Percentiles rank a stretch among this genome's conserved stretches.
These are phyloP conservation scores for Escovopsis weberi DNA, from an alignment of 2,329 filamentous ascomycete species.

Conservation along the genomic window DNA sequence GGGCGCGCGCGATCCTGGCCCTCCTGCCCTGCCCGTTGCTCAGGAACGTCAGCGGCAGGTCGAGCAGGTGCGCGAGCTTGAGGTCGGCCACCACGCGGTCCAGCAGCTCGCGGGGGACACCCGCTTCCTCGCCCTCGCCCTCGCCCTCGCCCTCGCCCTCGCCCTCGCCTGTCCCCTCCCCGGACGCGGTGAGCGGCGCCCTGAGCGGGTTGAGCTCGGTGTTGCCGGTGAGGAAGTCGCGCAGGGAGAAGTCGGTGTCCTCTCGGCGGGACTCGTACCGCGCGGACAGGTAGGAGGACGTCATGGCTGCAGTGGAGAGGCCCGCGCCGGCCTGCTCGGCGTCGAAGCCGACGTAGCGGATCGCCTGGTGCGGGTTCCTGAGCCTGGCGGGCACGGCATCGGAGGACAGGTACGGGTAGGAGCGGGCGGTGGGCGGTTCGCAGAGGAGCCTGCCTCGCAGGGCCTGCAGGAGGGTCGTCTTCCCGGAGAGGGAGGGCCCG, in stretches of 20 bases:
- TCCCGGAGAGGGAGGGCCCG: constrained; percentile 62
- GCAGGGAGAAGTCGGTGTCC: constrained; percentile 72
- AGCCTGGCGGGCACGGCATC: constrained; percentile 41
- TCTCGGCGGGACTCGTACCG: constrained; percentile 82
- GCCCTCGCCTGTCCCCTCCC: constrained; percentile 19
- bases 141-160: too few relatives aligned
- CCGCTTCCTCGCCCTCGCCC: neutral
- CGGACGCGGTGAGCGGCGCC: constrained; percentile 19
- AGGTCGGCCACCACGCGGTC: constrained; percentile 54
- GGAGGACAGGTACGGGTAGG: constrained; percentile 63
- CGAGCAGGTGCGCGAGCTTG: constrained; percentile 50
- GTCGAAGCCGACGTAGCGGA: constrained; percentile 86
- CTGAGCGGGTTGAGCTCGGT: constrained; percentile 64
- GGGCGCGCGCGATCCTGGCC: constrained; percentile 73
- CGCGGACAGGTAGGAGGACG: constrained; percentile 75
- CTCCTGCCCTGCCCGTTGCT: constrained; percentile 88
- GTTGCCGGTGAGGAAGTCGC: constrained; percentile 68
- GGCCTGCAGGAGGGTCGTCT: constrained; percentile 70
- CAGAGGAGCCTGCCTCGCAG: constrained; percentile 63
- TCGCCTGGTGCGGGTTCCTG: constrained; percentile 48
- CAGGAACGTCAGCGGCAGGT: constrained; percentile 75
- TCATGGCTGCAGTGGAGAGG: constrained; percentile 38
- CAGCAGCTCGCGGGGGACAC: constrained; percentile 36
- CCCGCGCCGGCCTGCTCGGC: constrained; percentile 40
- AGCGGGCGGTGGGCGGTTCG: constrained; percentile 58